A percentile compares a stretch with the other conserved stretches of the same genome.
Conservation (phyloP, 768 basidiomycete genomes). For the Trametes gibbosa region DNA sequence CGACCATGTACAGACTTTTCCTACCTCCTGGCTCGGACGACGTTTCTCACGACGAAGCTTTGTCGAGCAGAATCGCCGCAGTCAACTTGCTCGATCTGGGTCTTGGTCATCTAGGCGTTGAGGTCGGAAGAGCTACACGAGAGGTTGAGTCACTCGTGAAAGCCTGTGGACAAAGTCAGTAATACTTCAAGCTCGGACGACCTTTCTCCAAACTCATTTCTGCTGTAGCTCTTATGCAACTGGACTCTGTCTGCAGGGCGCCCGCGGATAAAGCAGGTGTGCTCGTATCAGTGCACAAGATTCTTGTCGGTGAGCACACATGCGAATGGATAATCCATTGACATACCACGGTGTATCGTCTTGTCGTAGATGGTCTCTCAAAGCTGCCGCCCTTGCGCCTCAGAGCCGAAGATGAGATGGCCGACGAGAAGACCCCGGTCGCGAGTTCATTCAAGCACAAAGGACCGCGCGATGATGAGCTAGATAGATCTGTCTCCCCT, state of each 20-base stretch:
- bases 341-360: neutral
- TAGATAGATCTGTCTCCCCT: conserved; percentile 10
- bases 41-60: conserved; percentile 82
- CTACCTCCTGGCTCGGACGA: conserved; percentile 74
- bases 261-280: conserved; percentile 80
- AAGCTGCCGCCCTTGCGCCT: conserved; percentile 71
- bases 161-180: conserved; percentile 75
- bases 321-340: neutral
- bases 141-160: conserved; percentile 63
- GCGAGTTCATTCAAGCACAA: conserved; percentile 18
- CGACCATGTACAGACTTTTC: conserved; percentile 56
- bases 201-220: neutral
- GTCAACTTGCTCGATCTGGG: conserved; percentile 88
- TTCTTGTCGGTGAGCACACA: conserved; percentile 68
- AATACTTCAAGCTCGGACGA: neutral
- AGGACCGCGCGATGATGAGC: neutral
- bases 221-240: conserved; percentile 46
- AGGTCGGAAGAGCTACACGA: conserved; percentile 52
- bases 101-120: conserved; percentile 86
- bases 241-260: conserved; percentile 49
- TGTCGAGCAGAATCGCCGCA: conserved; percentile 87
- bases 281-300: conserved; percentile 80
- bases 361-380: conserved; percentile 65
- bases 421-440: conserved; percentile 34
- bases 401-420: conserved; percentile 55